Conservation (phyloP, 2,329 filamentous ascomycete species). For the Phialophora expanda region DNA sequence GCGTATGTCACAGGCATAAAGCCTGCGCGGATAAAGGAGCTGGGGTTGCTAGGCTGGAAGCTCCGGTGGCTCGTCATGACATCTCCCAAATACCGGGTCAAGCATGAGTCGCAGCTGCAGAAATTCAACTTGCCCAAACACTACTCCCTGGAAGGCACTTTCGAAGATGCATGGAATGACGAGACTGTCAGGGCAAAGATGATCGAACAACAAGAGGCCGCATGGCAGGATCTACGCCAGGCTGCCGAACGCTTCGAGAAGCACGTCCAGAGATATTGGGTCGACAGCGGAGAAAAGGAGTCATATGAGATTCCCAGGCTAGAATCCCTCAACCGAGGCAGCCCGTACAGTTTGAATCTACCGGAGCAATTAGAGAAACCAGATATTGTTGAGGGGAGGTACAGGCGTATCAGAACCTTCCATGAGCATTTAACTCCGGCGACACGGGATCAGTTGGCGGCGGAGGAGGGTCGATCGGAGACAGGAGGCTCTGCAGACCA, state of each 20-base stretch:
- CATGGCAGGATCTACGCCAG: conserved; percentile 39
- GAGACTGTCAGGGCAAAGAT: conserved; percentile 51
- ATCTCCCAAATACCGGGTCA: conserved; percentile 68
- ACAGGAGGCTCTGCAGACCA: neutral
- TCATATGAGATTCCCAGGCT: conserved; percentile 29
- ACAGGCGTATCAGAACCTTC: conserved; percentile 16
- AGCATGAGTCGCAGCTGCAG: conserved; percentile 69
- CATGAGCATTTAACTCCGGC: neutral
- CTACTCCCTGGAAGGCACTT: conserved; percentile 43
- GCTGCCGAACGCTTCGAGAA: conserved; percentile 39
- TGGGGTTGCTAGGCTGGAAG: conserved; percentile 89
- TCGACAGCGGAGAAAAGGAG: conserved; percentile 30
- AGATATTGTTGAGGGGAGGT: conserved; percentile 9
- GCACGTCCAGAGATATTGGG: conserved; percentile 38
- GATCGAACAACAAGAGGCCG: conserved; percentile 47
- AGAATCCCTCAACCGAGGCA: conserved; percentile 24
- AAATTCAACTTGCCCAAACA: conserved; percentile 67
- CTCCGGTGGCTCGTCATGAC: conserved; percentile 90
- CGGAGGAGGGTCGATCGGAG: neutral
- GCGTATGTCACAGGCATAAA: conserved; percentile 86
- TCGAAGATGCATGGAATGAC: conserved; percentile 51
- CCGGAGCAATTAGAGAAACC: conserved; percentile 23
- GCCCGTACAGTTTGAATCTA: conserved; percentile 18
- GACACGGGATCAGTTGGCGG: neutral
- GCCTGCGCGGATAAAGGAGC: conserved; percentile 76